Conservation (phyloP, 108 stramenopile genomes). For the Cyclotella atomus region DNA sequence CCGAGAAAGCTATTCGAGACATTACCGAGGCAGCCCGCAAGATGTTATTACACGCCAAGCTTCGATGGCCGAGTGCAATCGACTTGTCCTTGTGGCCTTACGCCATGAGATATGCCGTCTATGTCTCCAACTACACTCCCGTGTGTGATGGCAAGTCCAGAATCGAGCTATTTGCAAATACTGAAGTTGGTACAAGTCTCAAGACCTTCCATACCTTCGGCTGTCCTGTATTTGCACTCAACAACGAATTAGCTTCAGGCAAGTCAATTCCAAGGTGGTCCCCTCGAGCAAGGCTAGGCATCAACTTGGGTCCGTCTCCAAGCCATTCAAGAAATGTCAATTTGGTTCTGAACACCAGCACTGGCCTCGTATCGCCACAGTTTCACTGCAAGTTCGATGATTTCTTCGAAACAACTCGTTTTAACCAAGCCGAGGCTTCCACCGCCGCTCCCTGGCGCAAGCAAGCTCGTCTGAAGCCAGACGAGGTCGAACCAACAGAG, state of each 20-base stretch:
- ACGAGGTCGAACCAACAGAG: too few relatives aligned
- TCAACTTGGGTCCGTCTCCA: slow-evolving; percentile 39
- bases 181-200: slow-evolving; percentile 9
- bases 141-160: neutral
- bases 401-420: slow-evolving; percentile 32
- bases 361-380: slow-evolving; percentile 47
- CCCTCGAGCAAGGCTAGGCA: slow-evolving; percentile 14
- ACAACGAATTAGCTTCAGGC: slow-evolving; percentile 11
- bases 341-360: slow-evolving; percentile 25
- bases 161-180: slow-evolving; percentile 12
- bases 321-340: slow-evolving; percentile 34
- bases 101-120: slow-evolving; percentile 18
- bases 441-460: neutral
- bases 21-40: slow-evolving; percentile 34
- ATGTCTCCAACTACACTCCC: slow-evolving; percentile 8
- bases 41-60: slow-evolving; percentile 30
- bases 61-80: slow-evolving; percentile 39
- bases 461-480: too few relatives aligned
- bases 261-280: slow-evolving; percentile 26
- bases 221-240: slow-evolving; percentile 25
- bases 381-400: slow-evolving; percentile 42
- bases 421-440: neutral
- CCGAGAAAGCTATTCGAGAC: slow-evolving; percentile 37
- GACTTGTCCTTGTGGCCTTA: slow-evolving; percentile 40
- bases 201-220: slow-evolving; percentile 25